These are phyloP conservation scores for Trichoderma oligosporum DNA, from an alignment of 2,329 filamentous ascomycete species.

Conservation along the genomic window DNA sequence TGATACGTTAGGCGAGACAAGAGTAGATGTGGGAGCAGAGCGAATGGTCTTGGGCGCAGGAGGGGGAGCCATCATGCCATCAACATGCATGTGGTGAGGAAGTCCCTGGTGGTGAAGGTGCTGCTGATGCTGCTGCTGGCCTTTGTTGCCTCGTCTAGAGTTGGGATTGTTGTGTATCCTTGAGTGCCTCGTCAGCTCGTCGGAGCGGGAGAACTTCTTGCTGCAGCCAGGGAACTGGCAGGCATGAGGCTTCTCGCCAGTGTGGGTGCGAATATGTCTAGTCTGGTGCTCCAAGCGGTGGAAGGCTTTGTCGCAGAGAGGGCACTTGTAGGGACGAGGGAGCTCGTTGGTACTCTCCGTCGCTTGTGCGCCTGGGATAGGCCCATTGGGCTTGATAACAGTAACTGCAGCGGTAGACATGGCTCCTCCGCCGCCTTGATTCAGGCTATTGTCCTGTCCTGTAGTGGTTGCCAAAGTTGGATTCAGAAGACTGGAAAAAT, in stretches of 20 bases:
- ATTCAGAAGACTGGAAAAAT: conserved; percentile 73
- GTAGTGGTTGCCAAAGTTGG: conserved; percentile 37
- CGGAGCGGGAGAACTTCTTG: conserved; percentile 93
- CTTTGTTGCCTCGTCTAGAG: conserved; percentile 88
- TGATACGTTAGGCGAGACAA: conserved; percentile 92
- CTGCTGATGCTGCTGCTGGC: conserved; percentile 41
- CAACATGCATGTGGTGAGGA: conserved; percentile 44
- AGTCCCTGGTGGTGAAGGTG: conserved; percentile 39
- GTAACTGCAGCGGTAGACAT: conserved; percentile 51
- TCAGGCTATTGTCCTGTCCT: conserved; percentile 27
- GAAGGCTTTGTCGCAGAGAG: conserved; percentile 96
- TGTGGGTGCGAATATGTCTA: conserved; percentile 90
- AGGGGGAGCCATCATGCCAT: conserved; percentile 75
- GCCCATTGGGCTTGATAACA: conserved; percentile 60
- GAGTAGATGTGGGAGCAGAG: conserved; percentile 80
- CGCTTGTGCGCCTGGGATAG: conserved; percentile 58
- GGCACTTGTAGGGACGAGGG: conserved; percentile 96
- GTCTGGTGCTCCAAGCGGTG: conserved; percentile 95
- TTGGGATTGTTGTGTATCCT: conserved; percentile 99
- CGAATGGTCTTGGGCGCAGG: conserved; percentile 73
- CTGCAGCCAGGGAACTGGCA: conserved; percentile 95
- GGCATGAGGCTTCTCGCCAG: conserved; percentile 94
- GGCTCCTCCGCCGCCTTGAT: conserved; percentile 39
- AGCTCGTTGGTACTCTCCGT: conserved; percentile 63
- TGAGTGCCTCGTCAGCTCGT: conserved; percentile 94